Conservation (phyloP, 2,329 filamentous ascomycete species). For the Lecanicillium sp. region DNA sequence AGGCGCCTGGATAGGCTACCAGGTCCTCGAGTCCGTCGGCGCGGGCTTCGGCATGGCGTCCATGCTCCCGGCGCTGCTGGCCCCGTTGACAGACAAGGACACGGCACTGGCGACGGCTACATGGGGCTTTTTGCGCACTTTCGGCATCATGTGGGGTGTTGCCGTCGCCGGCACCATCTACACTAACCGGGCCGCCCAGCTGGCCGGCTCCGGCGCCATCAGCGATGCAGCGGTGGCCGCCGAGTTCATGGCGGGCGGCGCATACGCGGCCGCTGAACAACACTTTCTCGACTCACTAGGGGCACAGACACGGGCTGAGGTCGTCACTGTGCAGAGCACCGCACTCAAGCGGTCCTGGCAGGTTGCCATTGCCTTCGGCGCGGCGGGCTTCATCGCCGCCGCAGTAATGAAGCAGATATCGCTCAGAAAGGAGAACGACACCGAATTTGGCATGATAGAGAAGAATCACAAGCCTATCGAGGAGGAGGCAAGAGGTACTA, state of each 20-base stretch:
- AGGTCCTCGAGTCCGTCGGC: slow-evolving; percentile 31
- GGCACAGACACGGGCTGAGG: slow-evolving; percentile 10
- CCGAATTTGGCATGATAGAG: slow-evolving; percentile 7
- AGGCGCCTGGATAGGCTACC: slow-evolving; percentile 31
- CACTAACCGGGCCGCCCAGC: slow-evolving; percentile 13
- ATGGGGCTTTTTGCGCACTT: slow-evolving; percentile 36
- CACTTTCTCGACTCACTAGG: slow-evolving; percentile 1
- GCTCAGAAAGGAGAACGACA: slow-evolving; percentile 5
- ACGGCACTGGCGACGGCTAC: slow-evolving; percentile 27
- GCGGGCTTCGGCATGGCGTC: slow-evolving; percentile 31
- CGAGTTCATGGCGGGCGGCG: slow-evolving; percentile 12
- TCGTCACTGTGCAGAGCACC: slow-evolving; percentile 13
- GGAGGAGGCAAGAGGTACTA: not conserved
- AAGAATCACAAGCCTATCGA: not conserved
- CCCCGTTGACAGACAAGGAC: slow-evolving; percentile 27
- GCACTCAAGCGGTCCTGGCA: slow-evolving; percentile 16
- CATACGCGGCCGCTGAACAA: slow-evolving; percentile 1
- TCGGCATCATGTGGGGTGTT: slow-evolving; percentile 39
- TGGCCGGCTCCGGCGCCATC: slow-evolving; percentile 11
- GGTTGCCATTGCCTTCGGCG: slow-evolving; percentile 18
- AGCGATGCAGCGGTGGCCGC: slow-evolving; percentile 8
- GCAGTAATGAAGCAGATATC: slow-evolving; percentile 3
- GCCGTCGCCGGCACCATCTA: slow-evolving; percentile 34
- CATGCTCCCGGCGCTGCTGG: slow-evolving; percentile 35
- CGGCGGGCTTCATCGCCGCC: slow-evolving; percentile 12